Conservation (phyloP, 2,329 filamentous ascomycete species). For the Neospermospora avenae region DNA sequence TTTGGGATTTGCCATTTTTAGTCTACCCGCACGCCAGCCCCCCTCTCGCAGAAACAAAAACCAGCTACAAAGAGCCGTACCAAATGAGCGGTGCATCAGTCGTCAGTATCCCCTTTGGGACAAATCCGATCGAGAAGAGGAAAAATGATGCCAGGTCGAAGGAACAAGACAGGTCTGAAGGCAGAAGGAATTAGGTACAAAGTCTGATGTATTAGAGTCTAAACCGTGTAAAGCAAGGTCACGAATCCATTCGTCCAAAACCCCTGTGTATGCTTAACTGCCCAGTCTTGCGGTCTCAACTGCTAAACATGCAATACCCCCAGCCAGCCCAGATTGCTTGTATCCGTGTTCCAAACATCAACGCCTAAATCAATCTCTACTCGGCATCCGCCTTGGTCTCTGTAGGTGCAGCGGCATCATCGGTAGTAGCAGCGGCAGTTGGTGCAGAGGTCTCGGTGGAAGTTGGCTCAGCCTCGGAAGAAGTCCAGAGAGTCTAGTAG, state of each 20-base stretch:
- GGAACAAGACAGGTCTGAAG: neutral
- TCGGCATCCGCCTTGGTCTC: conserved; percentile 35
- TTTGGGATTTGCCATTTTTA: conserved; percentile 33
- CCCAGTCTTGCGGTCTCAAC: conserved; percentile 24
- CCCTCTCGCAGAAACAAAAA: conserved; percentile 3
- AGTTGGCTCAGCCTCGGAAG: conserved; percentile 89
- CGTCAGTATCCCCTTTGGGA: conserved; percentile 4
- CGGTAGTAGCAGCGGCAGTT: conserved; percentile 45
- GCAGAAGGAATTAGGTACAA: conserved; percentile 27
- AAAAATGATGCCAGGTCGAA: conserved; percentile 9
- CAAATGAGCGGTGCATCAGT: conserved; percentile 17
- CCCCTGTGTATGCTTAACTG: conserved; percentile 27
- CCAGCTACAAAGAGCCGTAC: conserved; percentile 7
- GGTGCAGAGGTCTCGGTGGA: conserved; percentile 55
- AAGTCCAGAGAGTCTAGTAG: conserved; percentile 92
- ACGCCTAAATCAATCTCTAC: conserved; percentile 34
- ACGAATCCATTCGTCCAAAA: conserved; percentile 31
- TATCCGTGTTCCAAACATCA: conserved; percentile 34
- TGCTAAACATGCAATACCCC: conserved; percentile 34
- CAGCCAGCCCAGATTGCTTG: conserved; percentile 29
- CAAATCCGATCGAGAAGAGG: neutral
- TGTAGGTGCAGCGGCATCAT: conserved; percentile 49
- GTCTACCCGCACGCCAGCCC: conserved; percentile 21
- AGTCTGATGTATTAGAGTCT: conserved; percentile 34
- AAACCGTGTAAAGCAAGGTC: conserved; percentile 31